These are phyloP conservation scores for Jaapia argillacea DNA, from an alignment of 768 basidiomycete species.

Conservation along the genomic window DNA sequence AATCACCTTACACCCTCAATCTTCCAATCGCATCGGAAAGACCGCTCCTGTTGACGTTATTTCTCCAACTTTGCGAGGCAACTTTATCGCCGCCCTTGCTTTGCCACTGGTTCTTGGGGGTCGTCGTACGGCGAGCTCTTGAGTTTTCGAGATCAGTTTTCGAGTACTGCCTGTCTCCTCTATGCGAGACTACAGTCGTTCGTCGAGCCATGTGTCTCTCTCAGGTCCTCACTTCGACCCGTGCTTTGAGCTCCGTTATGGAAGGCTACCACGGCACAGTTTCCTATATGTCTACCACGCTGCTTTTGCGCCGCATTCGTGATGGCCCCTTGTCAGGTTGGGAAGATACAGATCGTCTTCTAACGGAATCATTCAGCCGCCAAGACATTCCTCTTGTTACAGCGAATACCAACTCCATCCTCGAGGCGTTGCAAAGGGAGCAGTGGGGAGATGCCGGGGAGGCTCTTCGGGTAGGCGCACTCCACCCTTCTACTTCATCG, in stretches of 20 bases:
- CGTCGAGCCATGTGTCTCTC: slow-evolving; percentile 30
- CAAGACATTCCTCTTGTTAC: neutral
- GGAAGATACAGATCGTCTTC: neutral
- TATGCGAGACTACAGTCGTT: slow-evolving; percentile 21
- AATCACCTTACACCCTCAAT: neutral
- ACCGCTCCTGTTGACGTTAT: slow-evolving; percentile 34
- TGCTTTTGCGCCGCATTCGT: neutral
- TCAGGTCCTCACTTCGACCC: slow-evolving; percentile 8
- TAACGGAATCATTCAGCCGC: neutral
- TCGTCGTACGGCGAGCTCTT: slow-evolving; percentile 32
- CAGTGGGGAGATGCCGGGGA: too few species aligned
- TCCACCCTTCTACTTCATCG: too few species aligned
- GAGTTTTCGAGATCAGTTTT: slow-evolving; percentile 31
- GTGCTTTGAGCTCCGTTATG: neutral
- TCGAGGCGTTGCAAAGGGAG: too few species aligned
- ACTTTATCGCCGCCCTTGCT: slow-evolving; percentile 31
- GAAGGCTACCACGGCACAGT: too few species aligned
- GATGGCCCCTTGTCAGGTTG: neutral
- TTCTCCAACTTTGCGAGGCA: slow-evolving; percentile 33
- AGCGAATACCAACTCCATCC: too few species aligned
- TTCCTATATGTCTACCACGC: neutral
- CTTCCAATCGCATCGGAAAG: slow-evolving; percentile 22
- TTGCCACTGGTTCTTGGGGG: slow-evolving; percentile 38
- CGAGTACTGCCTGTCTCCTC: slow-evolving; percentile 31
- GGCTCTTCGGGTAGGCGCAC: too few species aligned